These are phyloP conservation scores for Stephania yunnanensis DNA, from an alignment of 164 flowering plant species.

Conservation along the genomic window DNA sequence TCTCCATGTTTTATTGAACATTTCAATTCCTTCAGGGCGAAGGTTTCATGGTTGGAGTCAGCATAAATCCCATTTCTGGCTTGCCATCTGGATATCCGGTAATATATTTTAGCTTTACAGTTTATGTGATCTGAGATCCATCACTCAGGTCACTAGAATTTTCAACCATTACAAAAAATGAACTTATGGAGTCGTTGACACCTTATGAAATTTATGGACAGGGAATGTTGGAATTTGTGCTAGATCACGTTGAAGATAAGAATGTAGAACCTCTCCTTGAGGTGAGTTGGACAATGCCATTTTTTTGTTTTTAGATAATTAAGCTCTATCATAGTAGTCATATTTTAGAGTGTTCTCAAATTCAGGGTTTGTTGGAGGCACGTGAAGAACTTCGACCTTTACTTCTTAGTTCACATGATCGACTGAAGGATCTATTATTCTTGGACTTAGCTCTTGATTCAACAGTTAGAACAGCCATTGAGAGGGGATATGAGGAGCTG, in stretches of 20 bases:
- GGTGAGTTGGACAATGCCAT: slow-evolving; percentile 35
- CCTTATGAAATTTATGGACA: slow-evolving; percentile 23
- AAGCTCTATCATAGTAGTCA: background rate
- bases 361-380: slow-evolving; percentile 89
- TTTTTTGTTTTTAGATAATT: background rate
- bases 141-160: background rate
- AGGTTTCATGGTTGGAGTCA: slow-evolving; percentile 97
- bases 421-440: slow-evolving; percentile 85
- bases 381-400: slow-evolving; percentile 79
- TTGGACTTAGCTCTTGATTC: slow-evolving; percentile 96
- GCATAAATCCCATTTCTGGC: slow-evolving; percentile 79
- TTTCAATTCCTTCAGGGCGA: slow-evolving; percentile 54
- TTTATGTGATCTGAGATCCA: slow-evolving; percentile 2
- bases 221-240: slow-evolving; percentile 70
- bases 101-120: slow-evolving; percentile 20
- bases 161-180: background rate
- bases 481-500: slow-evolving; percentile 89
- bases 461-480: slow-evolving; percentile 83
- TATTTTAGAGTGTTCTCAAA: slow-evolving; percentile 8
- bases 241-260: slow-evolving; percentile 80
- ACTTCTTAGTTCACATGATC: slow-evolving; percentile 53
- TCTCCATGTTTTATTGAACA: slow-evolving; percentile 4
- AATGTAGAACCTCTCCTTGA: slow-evolving; percentile 84
- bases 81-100: slow-evolving; percentile 88
- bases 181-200: slow-evolving; percentile 1